Base-by-base conservation (phyloP, 768 basidiomycete species). In the Phallus indusiatus region DNA sequence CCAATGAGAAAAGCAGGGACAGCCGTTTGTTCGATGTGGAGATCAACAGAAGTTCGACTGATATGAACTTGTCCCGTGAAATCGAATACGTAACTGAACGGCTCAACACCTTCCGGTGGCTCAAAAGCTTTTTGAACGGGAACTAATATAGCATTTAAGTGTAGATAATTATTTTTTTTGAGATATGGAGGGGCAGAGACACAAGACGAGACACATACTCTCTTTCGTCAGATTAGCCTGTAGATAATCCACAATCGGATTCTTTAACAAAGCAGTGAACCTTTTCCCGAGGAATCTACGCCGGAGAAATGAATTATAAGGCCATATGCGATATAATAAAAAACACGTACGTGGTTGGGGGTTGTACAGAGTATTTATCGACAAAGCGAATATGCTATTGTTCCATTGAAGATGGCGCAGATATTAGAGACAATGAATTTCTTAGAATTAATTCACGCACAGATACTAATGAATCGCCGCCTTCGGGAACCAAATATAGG, bases 81-180 rank as follows among this genome's bases (percentile, higher is more conserved):
- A 73, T 94, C 91, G 69, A 92, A 92, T 20, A 93, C 86, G 70
- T 87, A 86, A 59, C 84, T 77, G 70, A 85, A 94, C 4, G 84
- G 76, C n/a, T 77, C 70, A 63, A 81, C 74, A 55, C 86, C 88
- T 61, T 81, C 79, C 1, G 84, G 80, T 9, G 88, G 85, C 59
- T 88, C 85, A 63, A 90, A 93, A 34, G 76, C 76, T 18, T 83
- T 75, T 46, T 81, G 73, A 54, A 94, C 83, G 20, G 80, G 81
- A 37, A 81, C 90, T 91, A 64, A n/a, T 5, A 12, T 28, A 21
- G 11, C 17, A 28, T 37, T 47, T 2, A 56, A 18, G 47, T 11
- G 21, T 24, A 37, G 8, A 8, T 11, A 10, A n/a, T 4, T n/a
- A 42, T n/a, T 2, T 14, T 42, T 2, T 1, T 33, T 1, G 12